These are phyloP conservation scores for Austropuccinia psidii DNA, from an alignment of 1,284 basidiomycete species.

Conservation along the genomic window DNA sequence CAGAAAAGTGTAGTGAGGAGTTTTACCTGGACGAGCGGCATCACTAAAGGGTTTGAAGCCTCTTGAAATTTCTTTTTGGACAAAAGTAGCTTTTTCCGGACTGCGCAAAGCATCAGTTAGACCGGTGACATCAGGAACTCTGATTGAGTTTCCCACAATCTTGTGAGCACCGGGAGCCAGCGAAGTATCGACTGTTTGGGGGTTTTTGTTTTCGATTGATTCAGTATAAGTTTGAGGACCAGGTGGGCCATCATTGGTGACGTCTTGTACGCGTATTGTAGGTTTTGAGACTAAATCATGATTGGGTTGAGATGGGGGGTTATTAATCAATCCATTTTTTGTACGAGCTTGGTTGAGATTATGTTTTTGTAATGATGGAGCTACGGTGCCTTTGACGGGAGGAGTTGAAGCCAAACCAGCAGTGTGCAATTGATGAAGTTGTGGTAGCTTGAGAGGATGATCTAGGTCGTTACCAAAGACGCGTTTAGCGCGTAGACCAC, in stretches of 20 bases:
- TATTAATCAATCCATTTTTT: not conserved
- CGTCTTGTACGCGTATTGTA: conserved; percentile 12
- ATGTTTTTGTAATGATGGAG: not conserved
- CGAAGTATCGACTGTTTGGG: conserved; percentile 1
- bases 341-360: not conserved
- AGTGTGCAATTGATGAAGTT: conserved; percentile 9
- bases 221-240: not conserved
- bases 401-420: conserved; percentile 20
- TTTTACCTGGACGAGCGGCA: conserved; percentile 18
- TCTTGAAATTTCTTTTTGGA: not conserved
- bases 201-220: too few relatives aligned
- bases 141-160: conserved; percentile 23
- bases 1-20: not conserved
- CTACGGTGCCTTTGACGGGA: not conserved
- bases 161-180: conserved; percentile 12
- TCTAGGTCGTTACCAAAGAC: conserved; percentile 24
- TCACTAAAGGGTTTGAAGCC: not conserved
- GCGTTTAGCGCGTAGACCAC: conserved; percentile 19
- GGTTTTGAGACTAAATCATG: conserved; percentile 1
- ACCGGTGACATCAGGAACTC: conserved; percentile 36
- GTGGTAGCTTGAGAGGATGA: conserved; percentile 6
- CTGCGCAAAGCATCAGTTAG: conserved; percentile 30
- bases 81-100: conserved; percentile 19
- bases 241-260: not conserved
- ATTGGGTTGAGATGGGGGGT: not conserved